Base-by-base conservation (phyloP, 2,329 filamentous ascomycete species). In the Fusarium fujikuroi region DNA sequence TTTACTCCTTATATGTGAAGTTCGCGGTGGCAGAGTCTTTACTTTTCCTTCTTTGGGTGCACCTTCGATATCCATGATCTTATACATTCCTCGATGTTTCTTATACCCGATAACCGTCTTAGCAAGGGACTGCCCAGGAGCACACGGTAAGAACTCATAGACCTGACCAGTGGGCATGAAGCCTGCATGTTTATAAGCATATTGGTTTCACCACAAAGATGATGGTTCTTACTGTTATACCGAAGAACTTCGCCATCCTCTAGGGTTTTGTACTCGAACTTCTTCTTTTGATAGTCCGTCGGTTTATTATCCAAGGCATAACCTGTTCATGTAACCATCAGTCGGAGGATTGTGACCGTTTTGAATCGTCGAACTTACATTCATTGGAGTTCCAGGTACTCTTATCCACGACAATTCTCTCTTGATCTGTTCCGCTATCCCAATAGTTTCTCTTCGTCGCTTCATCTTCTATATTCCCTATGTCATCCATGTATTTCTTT, bases 331-430 rank as follows among this genome's bases (percentile, higher is more conserved):
- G 10, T 0, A 7, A 4, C 9, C 25, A 50, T 50, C 4, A 50
- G 47, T 9, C 30, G 0, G 4, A 11, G 30, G 23, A n/a, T 23
- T 10, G 5, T 0, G 9, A 14, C 2, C 9, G 30, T 7, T 50
- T 34, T 18, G 47, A 2, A 6, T 36, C 10, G 19, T 12, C 23
- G 19, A 0, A 36, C 47, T 50, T 23, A 50, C 47, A 50, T 15
- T 15, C 30, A 9, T 50, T 50, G 0, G 5, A 16, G 0, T 11
- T 23, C 40, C 14, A 23, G 6, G 0, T 0, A 23, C n/a, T 43
- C 15, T 43, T 43, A 5, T 43, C 5, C 40, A 42, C 28, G 28
- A 28, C 28, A 28, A 28, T 28, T 28, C 28, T 28, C 28, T 28
- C 28, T 28, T 28, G 28, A 28, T 28, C 28, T 28, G 28, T 7